A percentile compares a stretch with the other conserved stretches of the same genome.
Evolutionary conservation across 768 basidiomycete genomes (phyloP).

Genomic region (Russula sp.): DNA sequence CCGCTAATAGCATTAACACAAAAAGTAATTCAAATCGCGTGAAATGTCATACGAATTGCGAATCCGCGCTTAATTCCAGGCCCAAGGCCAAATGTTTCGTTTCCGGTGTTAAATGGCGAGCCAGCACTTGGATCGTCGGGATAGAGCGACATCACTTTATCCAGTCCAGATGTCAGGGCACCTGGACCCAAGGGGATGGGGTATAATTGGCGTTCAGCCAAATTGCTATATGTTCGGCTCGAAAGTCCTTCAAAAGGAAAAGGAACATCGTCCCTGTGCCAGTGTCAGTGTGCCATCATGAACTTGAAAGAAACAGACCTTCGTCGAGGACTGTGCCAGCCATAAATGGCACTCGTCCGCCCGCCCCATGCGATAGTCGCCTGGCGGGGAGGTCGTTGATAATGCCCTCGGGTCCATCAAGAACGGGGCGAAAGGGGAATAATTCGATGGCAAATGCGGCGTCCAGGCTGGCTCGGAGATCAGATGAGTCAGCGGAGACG

Average conservation of each 20-base stretch:
- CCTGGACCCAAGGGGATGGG: constrained; percentile 24
- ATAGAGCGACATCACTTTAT: constrained; percentile 41
- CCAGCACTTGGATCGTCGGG: constrained; percentile 44
- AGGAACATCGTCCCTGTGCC: constrained; percentile 41
- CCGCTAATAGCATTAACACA: not conserved
- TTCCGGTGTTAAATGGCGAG: constrained; percentile 48
- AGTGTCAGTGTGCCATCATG: not conserved
- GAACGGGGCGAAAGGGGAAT: constrained; percentile 41
- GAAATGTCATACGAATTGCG: constrained; percentile 32
- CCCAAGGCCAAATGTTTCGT: constrained; percentile 45
- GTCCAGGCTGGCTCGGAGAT: constrained; percentile 27
- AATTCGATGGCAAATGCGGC: constrained; percentile 33
- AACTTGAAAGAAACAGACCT: constrained; percentile 35
- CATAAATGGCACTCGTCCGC: constrained; percentile 46
- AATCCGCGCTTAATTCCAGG: constrained; percentile 42
- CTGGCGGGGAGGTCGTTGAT: constrained; percentile 42
- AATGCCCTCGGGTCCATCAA: constrained; percentile 45
- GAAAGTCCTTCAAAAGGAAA: constrained; percentile 33
- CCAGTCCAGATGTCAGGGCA: constrained; percentile 30
- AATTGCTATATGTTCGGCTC: not conserved
- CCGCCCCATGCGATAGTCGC: constrained; percentile 36
- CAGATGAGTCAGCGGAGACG: constrained; percentile 27
- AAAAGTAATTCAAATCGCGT: too few species aligned
- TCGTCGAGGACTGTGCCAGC: constrained; percentile 47
- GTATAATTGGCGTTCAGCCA: constrained; percentile 25